Evolutionary conservation across 352 stramenopile genomes (phyloP).

Genomic region (Phytopythium sindhum): DNA sequence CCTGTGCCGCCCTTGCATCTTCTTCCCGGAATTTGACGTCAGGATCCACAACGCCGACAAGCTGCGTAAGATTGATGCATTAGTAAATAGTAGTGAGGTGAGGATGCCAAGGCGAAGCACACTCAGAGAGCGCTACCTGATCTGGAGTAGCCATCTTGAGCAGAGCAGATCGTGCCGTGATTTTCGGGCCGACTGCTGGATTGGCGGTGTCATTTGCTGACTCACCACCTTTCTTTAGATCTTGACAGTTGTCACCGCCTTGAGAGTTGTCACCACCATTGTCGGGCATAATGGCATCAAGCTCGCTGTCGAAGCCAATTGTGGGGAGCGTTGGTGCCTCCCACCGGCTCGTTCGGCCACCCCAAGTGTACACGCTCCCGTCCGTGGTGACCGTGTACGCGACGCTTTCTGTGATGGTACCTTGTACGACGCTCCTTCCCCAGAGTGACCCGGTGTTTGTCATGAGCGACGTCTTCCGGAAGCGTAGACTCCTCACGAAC

Average conservation of each 20-base stretch:
- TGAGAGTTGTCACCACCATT: not conserved
- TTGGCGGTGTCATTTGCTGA: slow-evolving; percentile 12
- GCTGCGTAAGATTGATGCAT: slow-evolving; percentile 15
- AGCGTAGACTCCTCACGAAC: slow-evolving; percentile 62
- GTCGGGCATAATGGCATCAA: slow-evolving; percentile 10
- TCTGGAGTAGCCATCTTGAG: slow-evolving; percentile 43
- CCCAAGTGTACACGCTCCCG: slow-evolving; percentile 89
- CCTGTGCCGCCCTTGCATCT: slow-evolving; percentile 42
- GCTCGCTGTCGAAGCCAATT: slow-evolving; percentile 29
- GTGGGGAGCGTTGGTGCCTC: slow-evolving; percentile 17
- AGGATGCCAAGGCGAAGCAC: not conserved
- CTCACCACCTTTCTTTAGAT: not conserved
- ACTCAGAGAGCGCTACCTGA: slow-evolving; percentile 22
- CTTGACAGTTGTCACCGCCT: not conserved
- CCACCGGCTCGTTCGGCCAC: slow-evolving; percentile 63
- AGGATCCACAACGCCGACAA: slow-evolving; percentile 33
- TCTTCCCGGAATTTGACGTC: slow-evolving; percentile 45
- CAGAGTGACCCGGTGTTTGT: slow-evolving; percentile 90
- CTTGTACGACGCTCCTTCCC: slow-evolving; percentile 81
- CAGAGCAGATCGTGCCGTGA: slow-evolving; percentile 48
- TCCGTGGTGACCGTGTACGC: slow-evolving; percentile 83
- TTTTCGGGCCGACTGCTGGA: slow-evolving; percentile 16
- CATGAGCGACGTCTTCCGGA: slow-evolving; percentile 67
- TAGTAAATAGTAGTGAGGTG: not conserved
- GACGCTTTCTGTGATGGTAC: slow-evolving; percentile 78